A percentile compares a stretch with the other conserved stretches of the same genome.
Evolutionary conservation across 805 yeast species (phyloP).

Genomic region (Dipodascopsis uninucleata): DNA sequence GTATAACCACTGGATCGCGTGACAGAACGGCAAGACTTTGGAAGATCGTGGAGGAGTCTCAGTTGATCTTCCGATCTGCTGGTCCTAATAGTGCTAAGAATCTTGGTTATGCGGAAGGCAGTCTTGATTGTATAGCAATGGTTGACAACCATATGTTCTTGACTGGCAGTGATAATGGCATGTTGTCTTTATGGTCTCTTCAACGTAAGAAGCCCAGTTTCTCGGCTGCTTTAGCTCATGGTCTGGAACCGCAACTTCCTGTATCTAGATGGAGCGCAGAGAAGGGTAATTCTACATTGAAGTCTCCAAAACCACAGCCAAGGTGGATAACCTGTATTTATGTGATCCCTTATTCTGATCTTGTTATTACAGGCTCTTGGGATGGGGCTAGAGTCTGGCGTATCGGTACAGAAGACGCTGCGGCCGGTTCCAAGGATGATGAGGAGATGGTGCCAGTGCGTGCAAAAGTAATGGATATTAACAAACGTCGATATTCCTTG

Average conservation of each 20-base stretch:
- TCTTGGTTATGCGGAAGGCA: slow-evolving; percentile 66
- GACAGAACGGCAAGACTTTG: slow-evolving; percentile 94
- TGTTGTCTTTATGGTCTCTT: slow-evolving; percentile 81
- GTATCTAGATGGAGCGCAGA: slow-evolving; percentile 55
- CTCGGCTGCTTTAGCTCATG: slow-evolving; percentile 72
- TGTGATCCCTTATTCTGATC: slow-evolving; percentile 79
- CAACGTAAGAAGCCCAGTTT: slow-evolving; percentile 84
- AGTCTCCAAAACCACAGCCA: slow-evolving; percentile 63
- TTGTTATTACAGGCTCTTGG: slow-evolving; percentile 87
- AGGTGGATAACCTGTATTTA: slow-evolving; percentile 79
- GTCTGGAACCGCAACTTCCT: slow-evolving; percentile 50
- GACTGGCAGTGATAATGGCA: slow-evolving; percentile 95
- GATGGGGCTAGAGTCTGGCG: slow-evolving; percentile 79
- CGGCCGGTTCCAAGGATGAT: not conserved
- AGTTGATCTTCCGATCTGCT: slow-evolving; percentile 90
- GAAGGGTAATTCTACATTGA: slow-evolving; percentile 26
- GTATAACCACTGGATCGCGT: slow-evolving; percentile 93
- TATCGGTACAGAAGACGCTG: slow-evolving; percentile 9
- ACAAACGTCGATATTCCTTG: slow-evolving; percentile 11
- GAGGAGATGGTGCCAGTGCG: slow-evolving; percentile 8
- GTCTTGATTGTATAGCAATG: slow-evolving; percentile 87
- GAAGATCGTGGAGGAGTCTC: slow-evolving; percentile 94
- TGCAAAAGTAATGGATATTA: slow-evolving; percentile 7
- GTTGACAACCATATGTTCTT: slow-evolving; percentile 87
- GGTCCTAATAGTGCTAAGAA: slow-evolving; percentile 44